phyloP scores from a whole-genome alignment of 352 stramenopile genomes.

The Blastocystis hominis region DNA sequence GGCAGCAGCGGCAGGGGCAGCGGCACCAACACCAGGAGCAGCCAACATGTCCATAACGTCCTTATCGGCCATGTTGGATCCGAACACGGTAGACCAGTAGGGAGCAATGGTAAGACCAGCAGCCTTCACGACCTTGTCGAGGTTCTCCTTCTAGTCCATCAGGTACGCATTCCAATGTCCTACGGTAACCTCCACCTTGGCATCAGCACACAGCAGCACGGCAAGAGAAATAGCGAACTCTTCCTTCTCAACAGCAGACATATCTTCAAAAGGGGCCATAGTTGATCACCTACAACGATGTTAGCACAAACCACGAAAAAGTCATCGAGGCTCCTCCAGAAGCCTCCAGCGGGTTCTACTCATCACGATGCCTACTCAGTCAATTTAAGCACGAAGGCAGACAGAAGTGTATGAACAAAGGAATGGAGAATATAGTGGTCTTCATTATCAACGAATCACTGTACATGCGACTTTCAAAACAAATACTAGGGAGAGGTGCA shows the following conservation, averaged over 20 bases:
- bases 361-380: not conserved
- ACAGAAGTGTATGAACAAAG: conserved; percentile 42
- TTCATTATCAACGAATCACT: not conserved
- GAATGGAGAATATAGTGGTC: not conserved
- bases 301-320: not conserved
- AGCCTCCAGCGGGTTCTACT: not conserved
- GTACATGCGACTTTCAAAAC: not conserved
- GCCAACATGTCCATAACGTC: conserved; percentile 38
- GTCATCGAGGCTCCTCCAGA: not conserved
- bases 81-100: conserved; percentile 48
- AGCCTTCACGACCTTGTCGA: conserved; percentile 40
- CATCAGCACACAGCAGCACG: conserved; percentile 34
- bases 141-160: conserved; percentile 46
- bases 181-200: conserved; percentile 37
- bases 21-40: conserved; percentile 36
- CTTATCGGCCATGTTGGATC: conserved; percentile 26
- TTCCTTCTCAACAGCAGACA: conserved; percentile 56
- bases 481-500: not conserved
- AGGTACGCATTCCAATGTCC: not conserved
- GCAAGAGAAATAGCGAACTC: conserved; percentile 47
- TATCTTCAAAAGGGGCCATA: conserved; percentile 30
- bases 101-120: conserved; percentile 29
- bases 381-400: conserved; percentile 44
- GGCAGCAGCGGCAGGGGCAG: not conserved
- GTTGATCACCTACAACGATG: conserved; percentile 8